A percentile compares a stretch with the other conserved stretches of the same genome.
Conservation (phyloP, 441 rosid species). For the Erodium texanum region DNA sequence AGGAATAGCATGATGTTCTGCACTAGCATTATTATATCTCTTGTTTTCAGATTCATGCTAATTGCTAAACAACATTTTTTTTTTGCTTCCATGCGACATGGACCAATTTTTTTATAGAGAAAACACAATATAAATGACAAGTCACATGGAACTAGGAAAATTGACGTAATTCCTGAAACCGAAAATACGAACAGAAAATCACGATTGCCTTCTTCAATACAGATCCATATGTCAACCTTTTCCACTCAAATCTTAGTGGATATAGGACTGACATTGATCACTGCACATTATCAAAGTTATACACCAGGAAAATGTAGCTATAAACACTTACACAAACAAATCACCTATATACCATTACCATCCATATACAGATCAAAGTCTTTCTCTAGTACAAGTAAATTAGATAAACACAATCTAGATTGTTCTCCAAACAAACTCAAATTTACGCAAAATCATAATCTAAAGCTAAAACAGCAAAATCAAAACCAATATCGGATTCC, state of each 20-base stretch:
- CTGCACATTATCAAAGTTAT: background rate
- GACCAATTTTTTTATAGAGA: background rate
- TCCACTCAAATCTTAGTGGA: background rate
- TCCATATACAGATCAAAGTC: background rate
- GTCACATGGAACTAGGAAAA: background rate
- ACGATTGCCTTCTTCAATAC: background rate
- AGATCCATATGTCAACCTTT: background rate
- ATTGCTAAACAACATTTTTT: too few species aligned
- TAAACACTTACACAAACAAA: background rate
- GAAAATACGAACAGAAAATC: too few species aligned
- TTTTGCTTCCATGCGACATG: background rate
- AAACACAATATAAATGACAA: background rate
- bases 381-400: background rate
- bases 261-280: background rate
- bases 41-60: too few species aligned
- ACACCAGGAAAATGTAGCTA: background rate
- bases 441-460: background rate
- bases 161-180: too few species aligned
- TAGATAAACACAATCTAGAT: background rate
- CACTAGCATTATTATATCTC: background rate
- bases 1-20: background rate
- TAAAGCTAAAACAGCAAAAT: background rate
- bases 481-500: background rate
- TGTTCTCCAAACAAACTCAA: background rate
- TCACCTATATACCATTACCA: background rate